Percentiles rank a stretch among this genome's conserved stretches.
These are phyloP conservation scores for Kodamaea laetipori DNA, from an alignment of 805 yeast species.

Conservation along the genomic window DNA sequence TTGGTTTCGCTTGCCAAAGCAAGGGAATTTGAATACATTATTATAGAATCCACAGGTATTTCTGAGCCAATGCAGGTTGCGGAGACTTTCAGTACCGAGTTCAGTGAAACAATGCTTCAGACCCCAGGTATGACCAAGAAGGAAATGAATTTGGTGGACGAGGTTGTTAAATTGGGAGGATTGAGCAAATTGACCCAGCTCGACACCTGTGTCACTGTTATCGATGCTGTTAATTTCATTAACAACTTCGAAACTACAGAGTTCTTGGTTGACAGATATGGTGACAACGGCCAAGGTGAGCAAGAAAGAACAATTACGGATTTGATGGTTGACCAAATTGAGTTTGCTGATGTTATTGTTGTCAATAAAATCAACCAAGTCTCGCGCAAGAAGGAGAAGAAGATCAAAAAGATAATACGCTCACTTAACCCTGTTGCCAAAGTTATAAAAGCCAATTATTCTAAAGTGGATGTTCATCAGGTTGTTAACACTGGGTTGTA, in stretches of 20 bases:
- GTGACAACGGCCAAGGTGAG: conserved; percentile 42
- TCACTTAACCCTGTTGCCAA: conserved; percentile 47
- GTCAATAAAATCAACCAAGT: conserved; percentile 40
- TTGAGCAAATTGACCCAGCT: conserved; percentile 39
- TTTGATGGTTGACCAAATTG: conserved; percentile 49
- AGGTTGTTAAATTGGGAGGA: conserved; percentile 42
- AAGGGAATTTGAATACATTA: conserved; percentile 42
- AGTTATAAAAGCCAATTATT: conserved; percentile 35
- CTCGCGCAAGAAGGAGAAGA: conserved; percentile 24
- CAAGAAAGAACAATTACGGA: conserved; percentile 49
- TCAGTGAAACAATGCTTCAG: conserved; percentile 35
- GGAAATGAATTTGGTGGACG: conserved; percentile 22
- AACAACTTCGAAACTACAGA: conserved; percentile 47
- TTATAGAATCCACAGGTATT: conserved; percentile 50
- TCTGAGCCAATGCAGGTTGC: conserved; percentile 55
- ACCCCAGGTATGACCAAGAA: conserved; percentile 23
- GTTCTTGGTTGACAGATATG: conserved; percentile 42
- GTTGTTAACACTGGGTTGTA: conserved; percentile 40
- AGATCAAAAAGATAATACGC: conserved; percentile 34
- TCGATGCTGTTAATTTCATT: conserved; percentile 45
- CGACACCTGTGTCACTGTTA: conserved; percentile 50
- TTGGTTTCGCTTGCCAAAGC: conserved; percentile 35
- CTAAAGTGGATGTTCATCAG: conserved; percentile 37
- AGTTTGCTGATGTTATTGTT: conserved; percentile 48
- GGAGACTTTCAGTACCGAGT: conserved; percentile 48